Evolutionary conservation across 768 basidiomycete species (phyloP).

Genomic region (Fistulinella prunicolor): DNA sequence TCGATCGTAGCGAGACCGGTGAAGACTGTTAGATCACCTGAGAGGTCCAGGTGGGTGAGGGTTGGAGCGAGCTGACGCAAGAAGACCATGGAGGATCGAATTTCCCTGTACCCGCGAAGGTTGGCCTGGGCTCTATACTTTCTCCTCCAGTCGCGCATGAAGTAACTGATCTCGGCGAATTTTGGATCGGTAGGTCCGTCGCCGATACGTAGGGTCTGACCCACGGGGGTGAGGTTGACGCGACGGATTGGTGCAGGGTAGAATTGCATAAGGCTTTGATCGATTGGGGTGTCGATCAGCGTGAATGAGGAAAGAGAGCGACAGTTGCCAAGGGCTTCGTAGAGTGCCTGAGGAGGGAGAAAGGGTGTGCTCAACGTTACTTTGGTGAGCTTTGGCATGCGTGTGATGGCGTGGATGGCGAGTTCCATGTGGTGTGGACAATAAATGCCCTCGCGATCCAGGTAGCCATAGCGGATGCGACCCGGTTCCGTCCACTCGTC

Average conservation of each 20-base stretch:
- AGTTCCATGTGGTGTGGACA: conserved; percentile 27
- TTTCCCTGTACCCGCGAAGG: conserved; percentile 29
- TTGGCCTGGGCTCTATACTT: conserved; percentile 33
- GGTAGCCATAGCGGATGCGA: conserved; percentile 31
- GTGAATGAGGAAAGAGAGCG: conserved; percentile 25
- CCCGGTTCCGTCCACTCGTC: conserved; percentile 37
- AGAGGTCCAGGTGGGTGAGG: conserved; percentile 31
- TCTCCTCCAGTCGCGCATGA: conserved; percentile 36
- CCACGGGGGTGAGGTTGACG: conserved; percentile 31
- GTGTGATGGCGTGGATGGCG: conserved; percentile 22
- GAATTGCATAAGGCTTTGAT: conserved; percentile 33
- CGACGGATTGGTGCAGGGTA: conserved; percentile 24
- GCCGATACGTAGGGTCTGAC: conserved; percentile 34
- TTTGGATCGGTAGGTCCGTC: conserved; percentile 33
- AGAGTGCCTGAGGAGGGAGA: conserved; percentile 30
- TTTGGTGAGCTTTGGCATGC: conserved; percentile 30
- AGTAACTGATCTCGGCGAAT: conserved; percentile 32
- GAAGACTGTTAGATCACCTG: conserved; percentile 29
- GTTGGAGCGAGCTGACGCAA: conserved; percentile 29
- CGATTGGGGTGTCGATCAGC: conserved; percentile 34
- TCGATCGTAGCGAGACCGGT: conserved; percentile 28
- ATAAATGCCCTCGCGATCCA: conserved; percentile 34
- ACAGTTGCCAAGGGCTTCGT: conserved; percentile 28
- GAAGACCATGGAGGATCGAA: conserved; percentile 29
- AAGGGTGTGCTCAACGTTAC: conserved; percentile 33